Evolutionary conservation across 805 yeast genomes (phyloP).

Genomic region (Yamadazyma sp.): DNA sequence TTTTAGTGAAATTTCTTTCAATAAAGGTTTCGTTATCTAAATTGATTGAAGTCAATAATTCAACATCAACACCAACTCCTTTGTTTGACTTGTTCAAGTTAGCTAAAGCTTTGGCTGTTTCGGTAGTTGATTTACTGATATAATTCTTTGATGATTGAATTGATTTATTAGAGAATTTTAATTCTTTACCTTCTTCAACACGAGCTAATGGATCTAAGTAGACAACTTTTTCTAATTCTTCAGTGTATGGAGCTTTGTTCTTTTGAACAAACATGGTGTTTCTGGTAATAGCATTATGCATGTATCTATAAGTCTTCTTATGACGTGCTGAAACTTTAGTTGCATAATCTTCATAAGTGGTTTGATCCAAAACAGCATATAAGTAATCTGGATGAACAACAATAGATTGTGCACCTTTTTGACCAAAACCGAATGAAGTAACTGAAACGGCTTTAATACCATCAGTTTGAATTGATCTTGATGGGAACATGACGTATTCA

Average conservation of each 20-base stretch:
- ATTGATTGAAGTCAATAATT: slow-evolving; percentile 77
- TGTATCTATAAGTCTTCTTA: slow-evolving; percentile 86
- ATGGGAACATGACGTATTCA: slow-evolving; percentile 90
- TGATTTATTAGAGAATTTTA: slow-evolving; percentile 46
- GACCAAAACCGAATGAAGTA: slow-evolving; percentile 99
- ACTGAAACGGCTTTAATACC: slow-evolving; percentile 97
- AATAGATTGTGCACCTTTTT: slow-evolving; percentile 97
- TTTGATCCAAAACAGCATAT: slow-evolving; percentile 73
- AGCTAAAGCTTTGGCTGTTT: slow-evolving; percentile 63
- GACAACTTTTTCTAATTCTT: slow-evolving; percentile 82
- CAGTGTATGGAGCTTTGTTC: slow-evolving; percentile 89
- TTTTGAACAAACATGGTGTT: slow-evolving; percentile 91
- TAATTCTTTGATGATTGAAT: slow-evolving; percentile 47
- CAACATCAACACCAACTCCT: slow-evolving; percentile 97
- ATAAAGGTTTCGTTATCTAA: slow-evolving; percentile 86
- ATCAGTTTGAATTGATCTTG: slow-evolving; percentile 88
- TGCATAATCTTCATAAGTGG: slow-evolving; percentile 68
- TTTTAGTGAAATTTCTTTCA: slow-evolving; percentile 84
- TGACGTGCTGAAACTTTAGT: slow-evolving; percentile 74
- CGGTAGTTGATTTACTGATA: slow-evolving; percentile 46
- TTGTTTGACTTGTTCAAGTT: slow-evolving; percentile 55
- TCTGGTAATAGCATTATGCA: slow-evolving; percentile 91
- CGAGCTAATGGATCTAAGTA: slow-evolving; percentile 96
- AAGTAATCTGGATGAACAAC: slow-evolving; percentile 91
- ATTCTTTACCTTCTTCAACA: slow-evolving; percentile 45